phyloP scores from a whole-genome alignment of 2,329 filamentous ascomycete genomes.

The Didymella segeticola region DNA sequence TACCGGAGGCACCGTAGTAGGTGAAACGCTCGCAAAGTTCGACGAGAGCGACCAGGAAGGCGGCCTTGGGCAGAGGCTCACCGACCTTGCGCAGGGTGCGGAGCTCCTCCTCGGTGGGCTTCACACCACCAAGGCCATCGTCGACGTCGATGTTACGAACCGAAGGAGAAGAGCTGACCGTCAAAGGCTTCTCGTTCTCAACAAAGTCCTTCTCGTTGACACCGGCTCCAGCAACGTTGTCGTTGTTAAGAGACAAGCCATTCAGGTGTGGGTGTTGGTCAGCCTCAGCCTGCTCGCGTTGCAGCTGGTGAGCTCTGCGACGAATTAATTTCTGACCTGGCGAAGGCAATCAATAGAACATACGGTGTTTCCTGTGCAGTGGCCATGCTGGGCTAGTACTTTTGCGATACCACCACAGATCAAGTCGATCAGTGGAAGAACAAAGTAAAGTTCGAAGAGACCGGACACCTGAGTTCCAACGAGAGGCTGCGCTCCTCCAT shows the following conservation, averaged over 20 bases:
- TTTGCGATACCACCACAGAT: conserved; percentile 19
- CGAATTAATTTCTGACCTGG: conserved; percentile 3
- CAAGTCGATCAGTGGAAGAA: conserved; percentile 16
- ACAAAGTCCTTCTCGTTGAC: conserved; percentile 29
- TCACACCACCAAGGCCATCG: conserved; percentile 41
- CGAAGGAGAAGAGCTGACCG: conserved; percentile 25
- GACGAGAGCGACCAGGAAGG: conserved; percentile 58
- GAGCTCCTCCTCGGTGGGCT: conserved; percentile 53
- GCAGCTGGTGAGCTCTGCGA: conserved; percentile 39
- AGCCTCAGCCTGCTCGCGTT: conserved; percentile 37
- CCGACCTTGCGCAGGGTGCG: conserved; percentile 54
- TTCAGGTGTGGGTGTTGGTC: conserved; percentile 40
- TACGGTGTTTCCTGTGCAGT: conserved; percentile 40
- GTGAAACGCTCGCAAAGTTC: conserved; percentile 60
- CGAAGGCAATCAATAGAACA: conserved; percentile 6
- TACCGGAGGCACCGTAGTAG: conserved; percentile 55
- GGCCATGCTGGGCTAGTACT: conserved; percentile 28
- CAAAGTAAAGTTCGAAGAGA: conserved; percentile 12
- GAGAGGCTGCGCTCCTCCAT: conserved; percentile 27
- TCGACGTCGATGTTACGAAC: conserved; percentile 27
- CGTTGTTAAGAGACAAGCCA: conserved; percentile 33
- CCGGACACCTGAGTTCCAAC: conserved; percentile 20
- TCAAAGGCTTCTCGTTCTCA: conserved; percentile 21
- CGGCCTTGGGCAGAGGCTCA: conserved; percentile 55
- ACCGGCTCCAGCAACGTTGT: conserved; percentile 27